Evolutionary conservation across 306 rosid species (phyloP).

Genomic region (Castanea mollissima): DNA sequence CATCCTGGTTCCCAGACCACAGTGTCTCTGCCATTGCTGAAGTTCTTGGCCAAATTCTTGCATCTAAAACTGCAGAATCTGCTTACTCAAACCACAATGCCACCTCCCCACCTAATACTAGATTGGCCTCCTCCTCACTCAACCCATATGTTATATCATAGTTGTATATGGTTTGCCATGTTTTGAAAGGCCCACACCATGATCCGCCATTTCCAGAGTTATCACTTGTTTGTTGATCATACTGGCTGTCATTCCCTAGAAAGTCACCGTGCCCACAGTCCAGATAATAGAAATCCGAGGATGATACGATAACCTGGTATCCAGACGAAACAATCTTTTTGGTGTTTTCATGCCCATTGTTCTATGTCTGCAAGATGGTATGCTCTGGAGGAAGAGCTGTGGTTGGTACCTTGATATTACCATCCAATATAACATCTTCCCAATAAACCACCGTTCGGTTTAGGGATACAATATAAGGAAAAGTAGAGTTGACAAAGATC

Average conservation of each 20-base stretch:
- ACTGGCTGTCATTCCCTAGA: slow-evolving; percentile 55
- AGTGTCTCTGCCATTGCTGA: slow-evolving; percentile 74
- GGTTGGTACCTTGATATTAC: slow-evolving; percentile 39
- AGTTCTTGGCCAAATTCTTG: slow-evolving; percentile 79
- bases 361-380: slow-evolving; percentile 82
- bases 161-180: slow-evolving; percentile 79
- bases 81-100: too few species aligned
- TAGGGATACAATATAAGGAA: slow-evolving; percentile 68
- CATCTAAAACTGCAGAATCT: slow-evolving; percentile 33
- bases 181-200: slow-evolving; percentile 89
- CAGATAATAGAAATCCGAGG: slow-evolving; percentile 68
- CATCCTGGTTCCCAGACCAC: slow-evolving; percentile 82
- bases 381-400: slow-evolving; percentile 57
- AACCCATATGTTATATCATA: slow-evolving; percentile 50
- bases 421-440: slow-evolving; percentile 69
- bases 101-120: too few species aligned
- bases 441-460: slow-evolving; percentile 77
- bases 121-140: too few species aligned
- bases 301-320: slow-evolving; percentile 67
- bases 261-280: slow-evolving; percentile 90
- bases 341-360: slow-evolving; percentile 69
- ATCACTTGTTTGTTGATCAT: slow-evolving; percentile 39
- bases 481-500: slow-evolving; percentile 59
- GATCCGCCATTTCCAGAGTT: slow-evolving; percentile 55
- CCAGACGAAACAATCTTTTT: slow-evolving; percentile 68